Conservation (phyloP, 352 stramenopile species). For the Thraustochytrium striatum region DNA sequence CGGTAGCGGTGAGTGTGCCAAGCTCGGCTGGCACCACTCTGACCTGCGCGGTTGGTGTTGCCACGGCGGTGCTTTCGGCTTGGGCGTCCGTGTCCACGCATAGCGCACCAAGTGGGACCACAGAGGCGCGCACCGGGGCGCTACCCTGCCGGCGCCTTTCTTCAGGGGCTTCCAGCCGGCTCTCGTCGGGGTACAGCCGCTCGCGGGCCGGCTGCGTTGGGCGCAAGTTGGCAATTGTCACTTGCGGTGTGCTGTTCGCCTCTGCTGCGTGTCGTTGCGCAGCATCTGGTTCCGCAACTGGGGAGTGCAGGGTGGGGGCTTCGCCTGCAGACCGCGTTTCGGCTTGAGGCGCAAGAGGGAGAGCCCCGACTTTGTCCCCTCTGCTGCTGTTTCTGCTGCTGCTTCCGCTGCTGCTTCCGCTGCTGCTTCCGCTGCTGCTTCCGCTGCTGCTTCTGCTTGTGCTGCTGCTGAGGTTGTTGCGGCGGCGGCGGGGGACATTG, state of each 20-base stretch:
- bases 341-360: not conserved
- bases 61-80: too few species aligned
- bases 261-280: not conserved
- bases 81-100: too few species aligned
- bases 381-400: too few species aligned
- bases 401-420: too few species aligned
- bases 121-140: not conserved
- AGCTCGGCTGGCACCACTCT: too few species aligned
- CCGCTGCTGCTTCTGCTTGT: too few species aligned
- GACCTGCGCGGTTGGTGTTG: too few species aligned
- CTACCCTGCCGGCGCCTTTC: not conserved
- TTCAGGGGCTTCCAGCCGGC: not conserved
- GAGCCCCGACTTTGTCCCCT: not conserved
- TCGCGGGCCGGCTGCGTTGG: not conserved
- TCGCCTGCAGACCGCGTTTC: not conserved
- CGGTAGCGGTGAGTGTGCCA: too few species aligned
- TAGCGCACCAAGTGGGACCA: not conserved
- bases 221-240: not conserved
- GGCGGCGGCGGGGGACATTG: not conserved
- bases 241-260: not conserved
- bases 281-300: not conserved
- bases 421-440: too few species aligned
- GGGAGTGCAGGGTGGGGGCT: not conserved
- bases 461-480: not conserved
- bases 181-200: not conserved